A percentile compares a stretch with the other conserved stretches of the same genome.
Evolutionary conservation across 495 filamentous ascomycete species (phyloP).

Genomic region (Hypoxylon fuscum): DNA sequence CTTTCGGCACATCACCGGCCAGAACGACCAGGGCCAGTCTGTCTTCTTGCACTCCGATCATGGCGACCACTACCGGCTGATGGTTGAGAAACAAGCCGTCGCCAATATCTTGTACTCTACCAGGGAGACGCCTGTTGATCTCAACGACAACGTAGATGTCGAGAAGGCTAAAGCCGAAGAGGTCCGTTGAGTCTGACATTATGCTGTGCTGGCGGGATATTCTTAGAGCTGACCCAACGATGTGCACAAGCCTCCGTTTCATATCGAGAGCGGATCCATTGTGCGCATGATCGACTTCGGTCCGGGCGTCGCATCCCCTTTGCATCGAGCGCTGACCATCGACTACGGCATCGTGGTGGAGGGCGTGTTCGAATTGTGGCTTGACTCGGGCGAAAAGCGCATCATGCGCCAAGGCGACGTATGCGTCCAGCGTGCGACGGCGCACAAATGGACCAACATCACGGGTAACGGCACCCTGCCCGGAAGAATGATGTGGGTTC

Average conservation of each 20-base stretch:
- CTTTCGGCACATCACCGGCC: slow-evolving; percentile 49
- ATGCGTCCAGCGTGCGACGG: neutral
- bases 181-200: slow-evolving; percentile 19
- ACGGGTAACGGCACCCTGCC: slow-evolving; percentile 3
- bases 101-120: slow-evolving; percentile 59
- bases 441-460: slow-evolving; percentile 5
- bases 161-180: slow-evolving; percentile 37
- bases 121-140: slow-evolving; percentile 55
- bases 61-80: slow-evolving; percentile 27
- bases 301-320: slow-evolving; percentile 54
- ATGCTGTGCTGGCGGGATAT: too few relatives aligned
- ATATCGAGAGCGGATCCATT: slow-evolving; percentile 54
- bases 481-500: slow-evolving; percentile 23
- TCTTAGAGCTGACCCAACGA: too few relatives aligned
- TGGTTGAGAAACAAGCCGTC: slow-evolving; percentile 32
- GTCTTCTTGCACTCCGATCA: slow-evolving; percentile 39
- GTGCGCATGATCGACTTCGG: slow-evolving; percentile 67
- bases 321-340: slow-evolving; percentile 67
- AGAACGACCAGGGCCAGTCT: slow-evolving; percentile 49
- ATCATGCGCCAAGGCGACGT: slow-evolving; percentile 51
- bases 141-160: slow-evolving; percentile 53
- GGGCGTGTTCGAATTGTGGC: slow-evolving; percentile 59
- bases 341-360: slow-evolving; percentile 71
- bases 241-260: neutral
- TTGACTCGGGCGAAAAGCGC: slow-evolving; percentile 61